These are phyloP conservation scores for Lodderomyces pseudojiufengensis DNA, from an alignment of 1,139 yeast genomes.

Conservation along the genomic window DNA sequence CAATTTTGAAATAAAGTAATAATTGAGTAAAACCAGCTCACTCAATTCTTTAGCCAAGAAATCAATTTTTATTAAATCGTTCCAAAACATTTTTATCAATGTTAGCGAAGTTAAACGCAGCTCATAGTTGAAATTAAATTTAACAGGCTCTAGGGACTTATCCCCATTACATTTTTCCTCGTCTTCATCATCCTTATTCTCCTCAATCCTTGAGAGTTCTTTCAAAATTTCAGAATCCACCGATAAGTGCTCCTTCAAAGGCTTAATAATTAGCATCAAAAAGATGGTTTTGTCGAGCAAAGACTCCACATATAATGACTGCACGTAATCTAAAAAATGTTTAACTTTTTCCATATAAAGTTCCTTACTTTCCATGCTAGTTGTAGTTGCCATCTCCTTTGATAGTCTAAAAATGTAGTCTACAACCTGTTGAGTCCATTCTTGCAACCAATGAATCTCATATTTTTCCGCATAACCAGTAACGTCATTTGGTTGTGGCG, in stretches of 20 bases:
- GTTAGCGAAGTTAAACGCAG: constrained; percentile 46
- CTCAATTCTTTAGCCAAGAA: constrained; percentile 58
- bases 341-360: constrained; percentile 52
- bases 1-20: constrained; percentile 27
- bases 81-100: constrained; percentile 69
- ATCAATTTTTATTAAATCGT: constrained; percentile 51
- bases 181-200: constrained; percentile 9
- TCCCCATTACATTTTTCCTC: constrained; percentile 8
- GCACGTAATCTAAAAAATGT: constrained; percentile 57
- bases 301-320: constrained; percentile 64
- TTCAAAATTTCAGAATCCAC: constrained; percentile 25
- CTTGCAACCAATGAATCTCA: constrained; percentile 68
- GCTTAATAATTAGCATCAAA: constrained; percentile 58
- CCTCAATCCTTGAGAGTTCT: constrained; percentile 14
- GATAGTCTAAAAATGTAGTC: constrained; percentile 56
- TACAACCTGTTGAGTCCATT: constrained; percentile 82
- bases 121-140: constrained; percentile 31
- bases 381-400: constrained; percentile 29
- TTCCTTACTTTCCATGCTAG: constrained; percentile 29
- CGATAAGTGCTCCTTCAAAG: constrained; percentile 54
- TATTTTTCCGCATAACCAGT: constrained; percentile 23
- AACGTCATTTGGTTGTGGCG: constrained; percentile 1
- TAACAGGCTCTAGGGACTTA: background rate
- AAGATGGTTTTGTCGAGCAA: constrained; percentile 61
- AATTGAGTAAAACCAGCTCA: constrained; percentile 47